A percentile compares a stretch with the other conserved stretches of the same genome.
These are phyloP conservation scores for Mortierella sp. DNA, from an alignment of 371 early-diverging fungal genomes.

Conservation along the genomic window DNA sequence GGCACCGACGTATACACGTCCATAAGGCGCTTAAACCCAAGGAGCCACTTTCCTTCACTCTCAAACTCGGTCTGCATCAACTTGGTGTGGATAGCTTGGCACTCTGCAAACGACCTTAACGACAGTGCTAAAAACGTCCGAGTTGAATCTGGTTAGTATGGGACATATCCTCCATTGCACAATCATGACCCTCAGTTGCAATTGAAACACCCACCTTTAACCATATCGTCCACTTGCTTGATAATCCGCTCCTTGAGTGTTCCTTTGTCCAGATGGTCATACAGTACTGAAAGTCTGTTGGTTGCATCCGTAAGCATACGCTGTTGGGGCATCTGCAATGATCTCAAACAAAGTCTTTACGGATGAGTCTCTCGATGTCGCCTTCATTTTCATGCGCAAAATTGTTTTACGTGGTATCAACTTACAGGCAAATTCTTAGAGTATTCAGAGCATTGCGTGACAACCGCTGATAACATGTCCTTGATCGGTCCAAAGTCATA, in stretches of 20 bases:
- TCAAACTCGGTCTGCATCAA: conserved; percentile 73
- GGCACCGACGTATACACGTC: conserved; percentile 55
- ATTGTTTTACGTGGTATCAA: too few species aligned
- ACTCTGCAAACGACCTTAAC: conserved; percentile 53
- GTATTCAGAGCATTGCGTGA: conserved; percentile 41
- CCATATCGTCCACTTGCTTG: conserved; percentile 53
- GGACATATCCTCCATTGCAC: too few species aligned
- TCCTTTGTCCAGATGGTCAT: conserved; percentile 64
- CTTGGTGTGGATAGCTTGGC: conserved; percentile 66
- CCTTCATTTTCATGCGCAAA: too few species aligned
- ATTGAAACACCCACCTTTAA: conserved; percentile 24
- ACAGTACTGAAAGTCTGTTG: conserved; percentile 61
- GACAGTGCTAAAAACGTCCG: conserved; percentile 34
- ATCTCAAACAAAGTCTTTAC: background rate
- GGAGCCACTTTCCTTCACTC: conserved; percentile 71
- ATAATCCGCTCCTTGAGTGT: conserved; percentile 60
- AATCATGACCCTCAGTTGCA: too few species aligned
- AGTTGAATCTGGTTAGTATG: too few species aligned
- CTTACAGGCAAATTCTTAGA: conserved; percentile 41
- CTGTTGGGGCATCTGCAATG: conserved; percentile 61
- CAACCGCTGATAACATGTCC: conserved; percentile 22
- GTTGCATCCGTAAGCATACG: conserved; percentile 69
- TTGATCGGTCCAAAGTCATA: conserved; percentile 43
- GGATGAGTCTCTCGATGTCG: too few species aligned
- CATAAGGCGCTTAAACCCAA: conserved; percentile 73